Evolutionary conservation across 2,329 filamentous ascomycete species (phyloP), one percentile per base, ranked within the genome.

Genomic region (Basipetospora chlamydospora): DNA sequence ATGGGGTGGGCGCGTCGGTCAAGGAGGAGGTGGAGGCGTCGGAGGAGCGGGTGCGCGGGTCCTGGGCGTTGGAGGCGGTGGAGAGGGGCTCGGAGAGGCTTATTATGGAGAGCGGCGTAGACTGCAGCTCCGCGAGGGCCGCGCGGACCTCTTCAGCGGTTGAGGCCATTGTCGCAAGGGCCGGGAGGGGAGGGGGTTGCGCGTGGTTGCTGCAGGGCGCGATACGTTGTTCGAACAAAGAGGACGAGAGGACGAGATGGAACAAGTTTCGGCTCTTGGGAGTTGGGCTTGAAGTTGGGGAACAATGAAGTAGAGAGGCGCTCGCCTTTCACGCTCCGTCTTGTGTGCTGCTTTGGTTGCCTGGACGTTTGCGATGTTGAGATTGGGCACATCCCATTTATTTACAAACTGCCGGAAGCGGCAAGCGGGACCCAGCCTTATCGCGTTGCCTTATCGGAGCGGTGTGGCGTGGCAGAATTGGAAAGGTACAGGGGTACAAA

Each of bases 81-180:
- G 36, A 23, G 34, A 88, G 76, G 23, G 80, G 77, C 49, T 86
- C 80, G 52, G 78, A 81, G 48, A 90, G 74, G 46, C 73, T 76
- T 46, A 88, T 65, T 47, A 92, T 84, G 37, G 78, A 77, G 42
- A 90, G 66, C 35, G 75, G 66, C 38, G 66, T 52, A 18, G 61
- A 54, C 43, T 76, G 67, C 2, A 82, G 61, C 33, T 68, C 58
- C 28, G 61, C 54, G 29, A 82, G 57, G 12, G 61, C 52, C 25
- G 57, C 52, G 11, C 76, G 54, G 15, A 66, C 61, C 22, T 66
- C 49, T 16, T 55, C 48, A 11, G 57, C 49, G 25, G 57, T 55
- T 28, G 40, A 38, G 37, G 39, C 10, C 30, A 33, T 30, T 22
- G 33, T 43, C 15, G 28, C 22, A 17, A 12, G 7, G n/a, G 15